Evolutionary conservation across 208 protist genomes (phyloP).

Genomic region (Trypanosoma lewisi): DNA sequence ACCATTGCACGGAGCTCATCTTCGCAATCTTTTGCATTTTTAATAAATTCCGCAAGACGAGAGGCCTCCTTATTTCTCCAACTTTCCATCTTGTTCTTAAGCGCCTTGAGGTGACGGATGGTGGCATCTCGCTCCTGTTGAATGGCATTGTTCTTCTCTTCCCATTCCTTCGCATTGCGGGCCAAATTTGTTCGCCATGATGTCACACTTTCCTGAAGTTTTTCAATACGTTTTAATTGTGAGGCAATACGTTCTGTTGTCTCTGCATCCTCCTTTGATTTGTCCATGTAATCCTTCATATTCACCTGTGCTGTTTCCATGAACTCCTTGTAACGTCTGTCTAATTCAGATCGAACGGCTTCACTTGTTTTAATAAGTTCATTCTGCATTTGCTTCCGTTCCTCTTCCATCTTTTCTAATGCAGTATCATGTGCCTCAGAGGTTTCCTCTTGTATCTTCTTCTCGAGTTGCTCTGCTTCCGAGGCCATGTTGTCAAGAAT

Average conservation of each 20-base stretch:
- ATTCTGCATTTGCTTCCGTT: constrained; percentile 87
- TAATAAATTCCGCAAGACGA: constrained; percentile 89
- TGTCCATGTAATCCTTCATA: constrained; percentile 95
- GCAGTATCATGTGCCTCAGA: constrained; percentile 88
- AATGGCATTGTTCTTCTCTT: constrained; percentile 91
- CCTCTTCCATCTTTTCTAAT: constrained; percentile 90
- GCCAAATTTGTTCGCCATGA: constrained; percentile 91
- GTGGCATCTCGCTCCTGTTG: constrained; percentile 92
- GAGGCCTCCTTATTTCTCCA: constrained; percentile 88
- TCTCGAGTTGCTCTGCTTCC: constrained; percentile 87
- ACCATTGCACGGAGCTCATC: constrained; percentile 60
- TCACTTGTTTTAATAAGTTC: constrained; percentile 73
- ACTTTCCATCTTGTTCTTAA: constrained; percentile 93
- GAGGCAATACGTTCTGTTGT: constrained; percentile 84
- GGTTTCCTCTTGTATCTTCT: constrained; percentile 84
- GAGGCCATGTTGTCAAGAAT: constrained; percentile 90
- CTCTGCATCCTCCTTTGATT: constrained; percentile 93
- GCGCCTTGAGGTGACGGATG: constrained; percentile 83
- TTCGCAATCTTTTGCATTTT: constrained; percentile 81
- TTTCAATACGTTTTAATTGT: constrained; percentile 93
- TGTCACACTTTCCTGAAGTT: constrained; percentile 89
- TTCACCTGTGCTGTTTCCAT: constrained; percentile 90
- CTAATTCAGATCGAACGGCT: constrained; percentile 69
- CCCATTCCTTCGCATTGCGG: constrained; percentile 89
- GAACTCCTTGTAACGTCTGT: constrained; percentile 89